Percentiles rank a stretch among this genome's conserved stretches.
phyloP scores from a whole-genome alignment of 1,139 yeast species.

The Taiozyma sp. region DNA sequence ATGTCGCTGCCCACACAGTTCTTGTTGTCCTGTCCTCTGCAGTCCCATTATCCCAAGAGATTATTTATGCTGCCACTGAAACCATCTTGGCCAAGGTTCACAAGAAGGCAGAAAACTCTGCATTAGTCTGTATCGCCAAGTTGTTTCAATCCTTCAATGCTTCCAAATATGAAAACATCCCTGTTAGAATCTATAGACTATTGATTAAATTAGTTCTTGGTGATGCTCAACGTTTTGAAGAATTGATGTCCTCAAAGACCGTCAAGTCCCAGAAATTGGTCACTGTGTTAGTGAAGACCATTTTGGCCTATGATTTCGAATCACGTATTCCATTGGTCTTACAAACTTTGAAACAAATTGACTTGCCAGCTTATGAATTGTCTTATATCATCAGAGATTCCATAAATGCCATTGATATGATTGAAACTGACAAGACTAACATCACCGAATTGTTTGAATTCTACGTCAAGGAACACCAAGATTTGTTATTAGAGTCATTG shows the following conservation, averaged over 20 bases:
- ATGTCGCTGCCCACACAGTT: slow-evolving; percentile 78
- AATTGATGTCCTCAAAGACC: slow-evolving; percentile 17
- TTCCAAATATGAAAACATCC: slow-evolving; percentile 33
- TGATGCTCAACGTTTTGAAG: slow-evolving; percentile 23
- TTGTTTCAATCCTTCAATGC: slow-evolving; percentile 35
- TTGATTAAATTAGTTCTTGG: slow-evolving; percentile 24
- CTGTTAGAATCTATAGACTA: slow-evolving; percentile 31
- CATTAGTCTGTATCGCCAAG: slow-evolving; percentile 33
- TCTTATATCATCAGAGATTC: slow-evolving; percentile 33
- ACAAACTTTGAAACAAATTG: slow-evolving; percentile 24
- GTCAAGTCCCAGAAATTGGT: slow-evolving; percentile 28
- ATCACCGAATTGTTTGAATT: slow-evolving; percentile 42
- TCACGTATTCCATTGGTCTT: slow-evolving; percentile 27
- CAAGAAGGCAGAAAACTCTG: slow-evolving; percentile 34
- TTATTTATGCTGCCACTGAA: slow-evolving; percentile 65
- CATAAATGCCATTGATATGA: slow-evolving; percentile 28
- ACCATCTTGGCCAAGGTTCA: slow-evolving; percentile 52
- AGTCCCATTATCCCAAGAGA: slow-evolving; percentile 57
- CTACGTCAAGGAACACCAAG: slow-evolving; percentile 36
- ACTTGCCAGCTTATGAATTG: slow-evolving; percentile 34
- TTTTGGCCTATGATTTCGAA: slow-evolving; percentile 33
- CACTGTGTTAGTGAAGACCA: slow-evolving; percentile 33
- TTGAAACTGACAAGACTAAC: slow-evolving; percentile 32
- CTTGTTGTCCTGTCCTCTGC: slow-evolving; percentile 75
- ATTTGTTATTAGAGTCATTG: slow-evolving; percentile 39